Base-by-base conservation (phyloP, 768 basidiomycete species). In the Naganishia vishniacii region DNA sequence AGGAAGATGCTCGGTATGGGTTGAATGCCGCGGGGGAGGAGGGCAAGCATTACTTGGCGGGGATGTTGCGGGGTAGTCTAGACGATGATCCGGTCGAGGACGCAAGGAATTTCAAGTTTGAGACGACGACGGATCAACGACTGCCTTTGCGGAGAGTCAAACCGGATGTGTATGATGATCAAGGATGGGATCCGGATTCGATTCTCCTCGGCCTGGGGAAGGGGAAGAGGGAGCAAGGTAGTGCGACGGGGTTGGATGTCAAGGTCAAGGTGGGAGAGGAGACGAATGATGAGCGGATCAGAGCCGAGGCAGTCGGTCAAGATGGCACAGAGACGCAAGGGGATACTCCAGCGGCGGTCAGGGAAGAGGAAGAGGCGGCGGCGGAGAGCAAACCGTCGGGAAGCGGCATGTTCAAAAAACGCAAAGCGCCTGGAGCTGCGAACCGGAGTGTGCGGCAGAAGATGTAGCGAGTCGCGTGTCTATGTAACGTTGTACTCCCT, bases 181-280 rank as follows among this genome's bases (percentile, higher is more conserved):
- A 88, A 29, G 65, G 26, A n/a, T 93, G 88, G 68, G 91, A 94
- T 74, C 88, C 88, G 3, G 86, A 84, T 0, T 70, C 84, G 23
- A 84, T 89, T 49, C n/a, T n/a, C n/a, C n/a, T n/a, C n/a, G n/a
- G n/a, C n/a, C 78, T 83, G 31, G 82, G 88, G 69, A 58, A 65
- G 28, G 66, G 65, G 48, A 62, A 68, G 29, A 59, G 70, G 58
- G 62, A n/a, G 63, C 20, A 66, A 73, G 37, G 41, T 67, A 31
- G 69, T 69, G 59, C 37, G 29, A 25, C 37, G 48, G 41, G 62
- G 64, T 40, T 56, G 48, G 67, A 67, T 47, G 53, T 62, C 31
- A 62, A 59, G 47, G 23, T 42, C 34, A 45, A 65, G 46, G 40
- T 18, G 16, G 31, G 20, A 6, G 34, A 47, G 42, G 44, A n/a